These are phyloP conservation scores for Penicillium sp. DNA, from an alignment of 2,329 filamentous ascomycete genomes.

Conservation along the genomic window DNA sequence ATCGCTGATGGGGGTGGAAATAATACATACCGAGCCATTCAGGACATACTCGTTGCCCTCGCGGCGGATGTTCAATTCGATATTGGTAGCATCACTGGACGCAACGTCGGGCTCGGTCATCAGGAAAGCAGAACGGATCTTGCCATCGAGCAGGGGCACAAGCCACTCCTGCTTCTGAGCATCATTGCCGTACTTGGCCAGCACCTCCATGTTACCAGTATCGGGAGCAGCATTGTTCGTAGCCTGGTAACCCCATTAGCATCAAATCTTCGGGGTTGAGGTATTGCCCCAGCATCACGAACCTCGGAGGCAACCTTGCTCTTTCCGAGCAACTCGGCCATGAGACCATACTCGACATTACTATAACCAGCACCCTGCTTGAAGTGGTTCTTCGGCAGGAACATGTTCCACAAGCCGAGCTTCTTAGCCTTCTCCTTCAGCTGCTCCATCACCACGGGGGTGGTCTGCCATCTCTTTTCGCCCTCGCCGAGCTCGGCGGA, in stretches of 20 bases:
- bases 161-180: conserved; percentile 84
- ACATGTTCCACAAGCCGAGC: conserved; percentile 97
- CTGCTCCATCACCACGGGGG: conserved; percentile 80
- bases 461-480: conserved; percentile 71
- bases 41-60: conserved; percentile 88
- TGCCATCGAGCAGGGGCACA: conserved; percentile 73
- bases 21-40: conserved; percentile 68
- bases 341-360: conserved; percentile 95
- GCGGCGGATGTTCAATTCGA: conserved; percentile 74
- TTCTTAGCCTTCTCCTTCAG: conserved; percentile 80
- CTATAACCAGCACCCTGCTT: conserved; percentile 90
- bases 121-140: conserved; percentile 85
- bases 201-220: conserved; percentile 92
- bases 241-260: conserved; percentile 46
- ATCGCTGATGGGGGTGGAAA: not conserved
- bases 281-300: not conserved
- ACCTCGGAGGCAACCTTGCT: conserved; percentile 75
- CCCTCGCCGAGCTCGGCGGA: conserved; percentile 76
- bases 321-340: conserved; percentile 94
- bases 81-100: conserved; percentile 89
- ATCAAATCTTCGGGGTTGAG: not conserved
- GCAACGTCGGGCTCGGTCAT: conserved; percentile 93
- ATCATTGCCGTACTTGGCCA: conserved; percentile 86
- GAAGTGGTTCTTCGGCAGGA: conserved; percentile 92
- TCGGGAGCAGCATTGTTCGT: conserved; percentile 89